Conservation (phyloP, 441 rosid genomes). For the Arabidopsis lyrata region DNA sequence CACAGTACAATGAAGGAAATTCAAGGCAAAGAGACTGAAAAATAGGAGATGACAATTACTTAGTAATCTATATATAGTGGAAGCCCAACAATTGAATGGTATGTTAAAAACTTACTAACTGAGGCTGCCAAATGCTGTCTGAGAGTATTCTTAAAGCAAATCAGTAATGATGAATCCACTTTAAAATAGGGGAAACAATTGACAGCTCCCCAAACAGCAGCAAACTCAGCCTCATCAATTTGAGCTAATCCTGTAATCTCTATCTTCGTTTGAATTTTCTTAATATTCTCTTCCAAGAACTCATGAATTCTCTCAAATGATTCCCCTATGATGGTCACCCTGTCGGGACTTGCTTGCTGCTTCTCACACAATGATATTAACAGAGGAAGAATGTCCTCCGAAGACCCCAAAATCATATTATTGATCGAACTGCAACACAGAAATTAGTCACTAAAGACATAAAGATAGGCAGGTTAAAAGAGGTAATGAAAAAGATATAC, state of each 20-base stretch:
- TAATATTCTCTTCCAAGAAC: constrained; percentile 53
- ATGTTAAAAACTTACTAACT: constrained; percentile 53
- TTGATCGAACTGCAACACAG: constrained; percentile 67
- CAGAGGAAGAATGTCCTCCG: constrained; percentile 63
- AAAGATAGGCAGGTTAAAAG: constrained; percentile 13
- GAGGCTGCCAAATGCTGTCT: constrained; percentile 52
- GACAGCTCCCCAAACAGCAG: constrained; percentile 71
- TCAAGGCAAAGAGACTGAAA: too few species aligned
- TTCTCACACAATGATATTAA: constrained; percentile 67
- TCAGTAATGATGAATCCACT: constrained; percentile 51
- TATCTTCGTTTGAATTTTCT: constrained; percentile 45
- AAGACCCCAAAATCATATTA: constrained; percentile 65
- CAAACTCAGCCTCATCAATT: constrained; percentile 54
- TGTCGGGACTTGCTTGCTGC: constrained; percentile 51
- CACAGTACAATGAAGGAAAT: too few species aligned
- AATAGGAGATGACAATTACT: too few species aligned
- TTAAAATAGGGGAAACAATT: constrained; percentile 66
- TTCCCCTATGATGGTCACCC: constrained; percentile 43
- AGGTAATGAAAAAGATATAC: not conserved
- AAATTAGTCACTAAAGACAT: constrained; percentile 35
- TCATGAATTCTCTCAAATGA: constrained; percentile 50
- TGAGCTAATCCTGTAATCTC: constrained; percentile 45
- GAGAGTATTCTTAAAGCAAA: constrained; percentile 63
- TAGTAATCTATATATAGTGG: too few species aligned
- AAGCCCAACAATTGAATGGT: too few species aligned